Base-by-base conservation (phyloP, 2,329 filamentous ascomycete species). In the Lachnellula cervina region DNA sequence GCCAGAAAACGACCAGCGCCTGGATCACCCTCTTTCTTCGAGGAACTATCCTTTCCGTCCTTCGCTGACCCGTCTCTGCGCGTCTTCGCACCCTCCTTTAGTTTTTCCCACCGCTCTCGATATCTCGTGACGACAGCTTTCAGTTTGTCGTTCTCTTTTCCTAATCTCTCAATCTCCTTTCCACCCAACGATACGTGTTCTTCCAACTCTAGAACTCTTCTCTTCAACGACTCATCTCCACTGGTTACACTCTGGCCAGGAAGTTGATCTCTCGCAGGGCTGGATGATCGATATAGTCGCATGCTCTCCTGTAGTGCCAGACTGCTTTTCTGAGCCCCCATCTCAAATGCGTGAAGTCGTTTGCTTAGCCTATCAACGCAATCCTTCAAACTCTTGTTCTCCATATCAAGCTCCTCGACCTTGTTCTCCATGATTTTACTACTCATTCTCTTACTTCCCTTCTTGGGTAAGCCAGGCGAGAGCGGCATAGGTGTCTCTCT, bases 311-410 rank as follows among this genome's bases (percentile, higher is more conserved):
- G 89, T 35, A 97, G 80, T 3, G 90, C 90, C 73, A 92, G 82
- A 52, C 88, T 89, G 38, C 88, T 92, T 60, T 87, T 90, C 72
- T 97, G 94, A 0, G 91, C 90, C 65, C 90, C 92, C 40, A 90
- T 86, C 72, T 99, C 93, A 74, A 96, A 99, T 59, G 91, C 88
- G 66, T 94, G 89, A n/a, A 99, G 80, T 0, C 93, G 84, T 64
- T 88, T 89, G 59, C 88, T 89, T 37, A 97, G 81, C 49, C 90
- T 90, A 71, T 97, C 92, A 8, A 96, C 83, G 64, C 91, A 85
- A 55, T 88, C 83, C 66, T 94, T 93, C 50, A 97, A 79, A 9
- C 88, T 89, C 59, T 88, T 82, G 70, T 97, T 99, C 69, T 97
- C 90, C 49, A 93, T 82, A 60, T 88, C 85, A 9, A 97, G 79